A percentile compares a stretch with the other conserved stretches of the same genome.
These are phyloP conservation scores for Colletotrichum agaves DNA, from an alignment of 2,329 filamentous ascomycete species.

Conservation along the genomic window DNA sequence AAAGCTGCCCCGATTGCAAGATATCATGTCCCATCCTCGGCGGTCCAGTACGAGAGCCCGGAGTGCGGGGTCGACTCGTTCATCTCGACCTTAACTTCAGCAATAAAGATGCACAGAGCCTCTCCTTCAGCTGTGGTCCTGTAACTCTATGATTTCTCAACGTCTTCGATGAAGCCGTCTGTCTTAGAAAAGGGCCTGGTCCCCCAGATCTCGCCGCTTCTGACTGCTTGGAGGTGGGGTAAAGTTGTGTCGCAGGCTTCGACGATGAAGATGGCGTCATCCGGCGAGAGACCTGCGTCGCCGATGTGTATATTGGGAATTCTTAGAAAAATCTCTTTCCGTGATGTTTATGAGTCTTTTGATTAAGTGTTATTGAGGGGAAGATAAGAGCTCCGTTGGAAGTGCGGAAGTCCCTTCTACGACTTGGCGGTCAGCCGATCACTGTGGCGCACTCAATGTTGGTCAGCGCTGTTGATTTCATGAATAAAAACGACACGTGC, in stretches of 20 bases:
- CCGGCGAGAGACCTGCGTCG: slow-evolving; percentile 38
- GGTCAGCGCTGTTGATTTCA: too few relatives aligned
- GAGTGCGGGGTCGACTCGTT: background rate
- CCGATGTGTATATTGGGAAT: slow-evolving; percentile 39
- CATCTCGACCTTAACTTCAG: slow-evolving; percentile 41
- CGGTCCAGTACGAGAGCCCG: slow-evolving; percentile 6
- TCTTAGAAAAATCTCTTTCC: fast-evolving
- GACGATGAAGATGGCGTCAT: slow-evolving; percentile 45
- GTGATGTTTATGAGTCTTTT: background rate
- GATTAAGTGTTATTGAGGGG: background rate
- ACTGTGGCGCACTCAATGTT: too few relatives aligned
- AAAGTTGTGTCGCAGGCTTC: slow-evolving; percentile 46
- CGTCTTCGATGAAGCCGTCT: slow-evolving; percentile 39
- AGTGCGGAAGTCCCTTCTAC: background rate
- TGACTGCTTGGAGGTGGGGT: slow-evolving; percentile 43
- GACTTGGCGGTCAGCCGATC: background rate
- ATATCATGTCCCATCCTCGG: slow-evolving; percentile 1
- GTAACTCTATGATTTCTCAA: slow-evolving; percentile 42
- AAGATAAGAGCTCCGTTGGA: too few relatives aligned
- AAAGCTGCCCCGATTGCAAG: slow-evolving; percentile 24
- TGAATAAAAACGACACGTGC: too few relatives aligned
- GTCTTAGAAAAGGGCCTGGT: slow-evolving; percentile 41
- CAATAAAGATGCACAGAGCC: slow-evolving; percentile 43
- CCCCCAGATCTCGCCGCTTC: slow-evolving; percentile 45
- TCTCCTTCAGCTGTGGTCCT: slow-evolving; percentile 39